Base-by-base conservation (phyloP, 306 rosid genomes). In the Quercus gilva region DNA sequence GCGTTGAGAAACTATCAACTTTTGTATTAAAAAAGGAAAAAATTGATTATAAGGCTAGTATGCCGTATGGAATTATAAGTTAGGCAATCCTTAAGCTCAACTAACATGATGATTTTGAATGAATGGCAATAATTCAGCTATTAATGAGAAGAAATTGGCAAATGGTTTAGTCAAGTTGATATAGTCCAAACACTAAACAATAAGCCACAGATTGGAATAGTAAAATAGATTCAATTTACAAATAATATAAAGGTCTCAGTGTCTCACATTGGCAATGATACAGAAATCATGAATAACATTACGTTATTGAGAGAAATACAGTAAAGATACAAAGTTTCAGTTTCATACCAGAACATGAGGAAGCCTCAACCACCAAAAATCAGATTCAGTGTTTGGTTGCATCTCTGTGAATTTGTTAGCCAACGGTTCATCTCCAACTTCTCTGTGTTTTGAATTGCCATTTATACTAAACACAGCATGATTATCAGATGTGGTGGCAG, bases 291-390 rank as follows among this genome's bases (percentile, higher is more conserved):
- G 21, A n/a, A 51, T 25, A 71, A 60, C 20, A 59, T 61, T 28
- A 37, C 10, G 5, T 1, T 17, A 52, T 7, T 4, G 60, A 19
- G 10, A 33, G 31, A 35, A 25, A 0, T 0, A 8, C 3, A 12
- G 45, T 55, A 26, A 69, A 68, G 55, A 49, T 12, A 2, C 29
- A 33, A n/a, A 58, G 73, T 55, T 35, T 73, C 4, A 31, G 45
- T 28, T 15, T 87, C 97, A 29, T 85, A 95, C 99, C n/a, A 92
- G 88, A 87, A 91, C 97, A 81, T 86, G 90, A 79, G 87, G 92
- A 78, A 95, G 97, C 21, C 84, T 86, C 86, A 58, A 79, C 99
- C 97, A 92, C 97, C 97, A 91, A 35, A 71, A 67, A 86, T 83
- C 92, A 61, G 81, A 82, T 63, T 60, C 83, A 28, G 68, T 37